Base-by-base conservation (phyloP, 192 early-diverging fungal genomes). In the Coemansia sp. region DNA sequence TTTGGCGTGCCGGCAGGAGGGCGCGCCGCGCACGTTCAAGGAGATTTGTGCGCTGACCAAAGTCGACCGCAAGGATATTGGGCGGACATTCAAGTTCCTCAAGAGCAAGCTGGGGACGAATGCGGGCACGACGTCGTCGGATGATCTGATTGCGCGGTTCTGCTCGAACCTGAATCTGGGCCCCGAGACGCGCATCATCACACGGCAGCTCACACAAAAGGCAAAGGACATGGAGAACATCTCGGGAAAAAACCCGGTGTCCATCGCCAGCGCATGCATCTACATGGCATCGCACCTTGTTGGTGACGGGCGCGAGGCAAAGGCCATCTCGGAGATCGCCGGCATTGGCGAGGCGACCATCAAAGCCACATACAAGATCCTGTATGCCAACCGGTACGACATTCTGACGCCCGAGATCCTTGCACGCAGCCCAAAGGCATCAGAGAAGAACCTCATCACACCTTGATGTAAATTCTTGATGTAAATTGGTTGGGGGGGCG, bases 311-410 rank as follows among this genome's bases (percentile, higher is more conserved):
- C 87, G 91, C 34, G 75, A 85, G 3, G 91, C 94, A 2, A 86
- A 84, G 58, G 90, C 93, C 18, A 92, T 99, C 53, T 91, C 93
- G 26, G 69, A 87, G 25, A 87, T 94, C 4, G 90, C 91, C 23
- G 93, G 94, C 61, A 94, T 95, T 29, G 94, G 94, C 26, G 95
- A 98, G 72, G 88, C 92, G 7, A 98, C 96, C 1, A 89, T 98
- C 64, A 94, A 93, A 75, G 91, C 87, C 64, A 88, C 91, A 0
- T 93, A 93, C 74, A 90, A 88, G 63, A 81, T 83, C 16, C 67
- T 93, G 10, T 91, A 87, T 68, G 71, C 55, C 20, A 84, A 88
- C 63, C 84, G 85, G 25, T 68, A 74, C 33, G 79, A 75, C 21
- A 66, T 97, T 40, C 70, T 87, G 65, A 70, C 64, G 15, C 59